Evolutionary conservation across 495 filamentous ascomycete genomes (phyloP).

Genomic region (Penicillium paxilli): DNA sequence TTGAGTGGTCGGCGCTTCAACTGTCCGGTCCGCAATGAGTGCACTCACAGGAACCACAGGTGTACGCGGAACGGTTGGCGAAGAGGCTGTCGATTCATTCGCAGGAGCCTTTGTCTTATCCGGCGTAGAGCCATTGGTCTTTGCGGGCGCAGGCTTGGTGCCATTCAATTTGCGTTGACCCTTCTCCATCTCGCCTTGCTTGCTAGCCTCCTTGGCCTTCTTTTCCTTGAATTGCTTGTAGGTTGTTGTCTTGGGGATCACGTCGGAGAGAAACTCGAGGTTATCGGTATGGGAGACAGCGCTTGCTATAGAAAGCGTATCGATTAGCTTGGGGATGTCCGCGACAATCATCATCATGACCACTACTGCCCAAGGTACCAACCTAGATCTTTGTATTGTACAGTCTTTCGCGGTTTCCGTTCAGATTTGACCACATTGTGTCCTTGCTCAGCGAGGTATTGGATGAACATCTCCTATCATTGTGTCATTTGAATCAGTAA

Average conservation of each 20-base stretch:
- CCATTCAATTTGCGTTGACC: constrained; percentile 56
- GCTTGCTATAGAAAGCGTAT: constrained; percentile 54
- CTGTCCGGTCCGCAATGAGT: constrained; percentile 40
- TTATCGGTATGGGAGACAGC: constrained; percentile 89
- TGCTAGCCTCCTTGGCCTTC: constrained; percentile 48
- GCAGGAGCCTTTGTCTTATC: constrained; percentile 8
- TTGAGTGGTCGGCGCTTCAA: constrained; percentile 19
- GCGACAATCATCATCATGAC: neutral
- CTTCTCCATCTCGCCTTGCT: constrained; percentile 46
- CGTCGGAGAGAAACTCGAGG: constrained; percentile 91
- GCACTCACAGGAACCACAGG: constrained; percentile 37
- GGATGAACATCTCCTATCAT: constrained; percentile 88
- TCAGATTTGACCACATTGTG: constrained; percentile 88
- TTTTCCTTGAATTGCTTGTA: constrained; percentile 78
- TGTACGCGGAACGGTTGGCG: constrained; percentile 28
- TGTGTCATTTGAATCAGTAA: constrained; percentile 32
- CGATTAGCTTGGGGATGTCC: neutral
- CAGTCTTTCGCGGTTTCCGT: constrained; percentile 85
- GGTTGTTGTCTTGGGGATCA: constrained; percentile 81
- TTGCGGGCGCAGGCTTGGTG: constrained; percentile 14
- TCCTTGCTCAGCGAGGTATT: constrained; percentile 81
- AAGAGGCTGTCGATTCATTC: constrained; percentile 20
- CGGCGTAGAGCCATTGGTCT: constrained; percentile 32
- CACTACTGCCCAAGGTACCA: constrained; percentile 12
- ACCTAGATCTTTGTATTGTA: constrained; percentile 96